Evolutionary conservation across 2,329 filamentous ascomycete species (phyloP), one percentile per base, ranked within the genome.

Genomic region (Phialocephala sp.): DNA sequence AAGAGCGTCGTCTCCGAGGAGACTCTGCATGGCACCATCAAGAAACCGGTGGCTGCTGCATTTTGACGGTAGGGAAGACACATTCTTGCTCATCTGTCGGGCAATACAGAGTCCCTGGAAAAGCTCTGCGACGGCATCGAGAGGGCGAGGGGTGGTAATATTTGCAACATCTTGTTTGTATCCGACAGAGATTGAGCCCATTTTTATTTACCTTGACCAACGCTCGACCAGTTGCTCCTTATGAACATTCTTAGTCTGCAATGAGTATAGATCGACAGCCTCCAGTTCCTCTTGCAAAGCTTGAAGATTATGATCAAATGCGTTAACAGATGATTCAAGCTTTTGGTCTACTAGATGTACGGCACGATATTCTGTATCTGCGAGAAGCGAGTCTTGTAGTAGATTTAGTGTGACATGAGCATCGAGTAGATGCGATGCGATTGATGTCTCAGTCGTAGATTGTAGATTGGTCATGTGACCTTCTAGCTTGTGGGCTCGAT

Each of bases 291-390:
- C 63, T 43, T 83, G 77, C 0, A 82, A 74, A 14, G 69, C 73
- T 4, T 76, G 76, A 27, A 86, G 68, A 59, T 78, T 79, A 35
- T 68, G 59, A 58, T 77, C 72, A 35, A 77, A 72, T 22, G 61
- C 65, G 15, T 75, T 73, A n/a, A 88, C 81, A 1, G 81, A 83
- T 2, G 75, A 78, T 63, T 85, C 82, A 43, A 86, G 81, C 35
- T 85, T 84, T 0, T 82, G 79, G 69, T 88, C 86, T 6, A 82
- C 76, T 6, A 88, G 79, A 50, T 77, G 78, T 4, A 85, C 79
- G n/a, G 79, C 74, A 0, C 78, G 78, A 70, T 80, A 86, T 4
- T 80, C 76, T 36, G 80, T 85, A 70, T 88, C 85, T 0, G 83
- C 83, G 1, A 87, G 75, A 0, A 87, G 75, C 47, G 81, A 85